Evolutionary conservation across 805 yeast genomes (phyloP), one percentile per base, ranked within the genome.

Genomic region (Cyberlindnera saturnus): DNA sequence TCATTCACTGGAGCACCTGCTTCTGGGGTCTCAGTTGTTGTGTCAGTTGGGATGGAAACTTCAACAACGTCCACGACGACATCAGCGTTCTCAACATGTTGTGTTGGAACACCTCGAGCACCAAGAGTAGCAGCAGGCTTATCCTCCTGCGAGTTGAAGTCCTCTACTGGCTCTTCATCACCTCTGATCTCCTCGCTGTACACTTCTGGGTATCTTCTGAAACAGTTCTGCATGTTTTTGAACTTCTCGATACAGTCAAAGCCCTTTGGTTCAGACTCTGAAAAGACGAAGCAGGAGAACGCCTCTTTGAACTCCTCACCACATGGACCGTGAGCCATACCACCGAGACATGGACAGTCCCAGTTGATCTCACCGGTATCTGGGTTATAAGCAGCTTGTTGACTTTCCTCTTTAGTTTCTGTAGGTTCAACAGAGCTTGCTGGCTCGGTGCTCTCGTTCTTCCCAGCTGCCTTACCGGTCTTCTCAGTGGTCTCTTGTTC

Each of bases 261-360:
- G 39, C 99, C 99, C 71, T 91, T 91, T 61, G 98, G 97, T 62
- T 91, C 98, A 45, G 83, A 82, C 57, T 83, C 87, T 6, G 97
- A 89, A 71, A 84, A 89, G 35, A 93, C 91, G 60, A 93, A 93
- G 64, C 99, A 93, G 9, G 95, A 75, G 64, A 93, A 93, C 0
- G 99, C 98, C 41, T 78, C 88, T 68, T 86, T 88, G 73, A 88
- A 88, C 67, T 89, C 96, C 56, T 82, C 90, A 45, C 99, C 99
- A 69, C 99, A 93, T 43, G 99, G 98, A 0, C 99, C 99, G 52
- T 90, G 75, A 29, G 99, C 98, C 97, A 93, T 88, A 34, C 99
- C 99, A 30, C 98, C 99, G 39, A 93, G 72, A 66, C 98, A 91
- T n/a, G 99, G 98, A 65, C 99, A 93, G 61, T 93, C 98, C 99